Conservation (phyloP, 257 asterid genomes). For the Solanum microdontum region DNA sequence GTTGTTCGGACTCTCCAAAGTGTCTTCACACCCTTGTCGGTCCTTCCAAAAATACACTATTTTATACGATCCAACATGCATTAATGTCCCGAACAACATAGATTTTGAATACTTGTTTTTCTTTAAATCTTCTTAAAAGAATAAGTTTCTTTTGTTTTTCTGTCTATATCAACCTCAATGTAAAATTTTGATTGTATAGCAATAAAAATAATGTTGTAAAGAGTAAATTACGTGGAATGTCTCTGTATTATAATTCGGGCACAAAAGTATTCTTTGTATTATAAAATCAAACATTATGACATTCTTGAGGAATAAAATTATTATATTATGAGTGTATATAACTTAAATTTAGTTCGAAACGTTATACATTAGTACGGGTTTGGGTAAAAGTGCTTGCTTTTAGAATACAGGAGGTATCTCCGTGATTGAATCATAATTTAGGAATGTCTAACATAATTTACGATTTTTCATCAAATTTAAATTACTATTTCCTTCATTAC, state of each 20-base stretch:
- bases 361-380: too few relatives aligned
- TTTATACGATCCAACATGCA: neutral
- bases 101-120: neutral
- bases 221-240: neutral
- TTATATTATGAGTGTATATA: neutral
- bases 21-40: neutral
- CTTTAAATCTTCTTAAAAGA: neutral
- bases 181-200: neutral
- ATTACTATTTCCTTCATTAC: too few relatives aligned
- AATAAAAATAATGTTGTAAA: neutral
- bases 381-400: neutral
- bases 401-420: neutral
- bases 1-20: neutral
- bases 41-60: neutral
- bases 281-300: neutral
- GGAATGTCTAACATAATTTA: neutral
- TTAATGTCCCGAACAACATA: neutral
- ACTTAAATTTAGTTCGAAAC: too few relatives aligned
- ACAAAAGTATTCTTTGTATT: neutral
- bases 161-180: neutral
- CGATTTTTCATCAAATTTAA: neutral
- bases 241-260: neutral
- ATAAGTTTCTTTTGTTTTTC: neutral
- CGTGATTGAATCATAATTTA: too few relatives aligned
- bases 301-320: neutral